Conservation (phyloP, 352 stramenopile species). For the Globisporangium cylindrosporum region DNA sequence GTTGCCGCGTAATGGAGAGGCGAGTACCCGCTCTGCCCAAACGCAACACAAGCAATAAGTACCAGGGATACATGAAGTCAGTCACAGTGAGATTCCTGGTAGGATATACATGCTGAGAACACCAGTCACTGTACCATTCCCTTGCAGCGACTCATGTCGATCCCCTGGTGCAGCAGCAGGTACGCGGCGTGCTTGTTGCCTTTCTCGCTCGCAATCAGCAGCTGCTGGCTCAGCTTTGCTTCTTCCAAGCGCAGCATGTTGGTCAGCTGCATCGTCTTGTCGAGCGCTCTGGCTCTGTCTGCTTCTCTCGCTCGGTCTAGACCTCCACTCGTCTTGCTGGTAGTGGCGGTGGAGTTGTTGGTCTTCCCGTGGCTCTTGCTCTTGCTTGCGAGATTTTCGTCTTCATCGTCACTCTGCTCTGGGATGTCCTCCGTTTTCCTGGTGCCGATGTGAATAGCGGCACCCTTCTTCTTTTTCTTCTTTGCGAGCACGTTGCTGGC, state of each 20-base stretch:
- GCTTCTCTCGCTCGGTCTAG: neutral
- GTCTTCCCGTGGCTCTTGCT: neutral
- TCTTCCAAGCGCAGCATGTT: slow-evolving; percentile 36
- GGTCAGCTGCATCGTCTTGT: slow-evolving; percentile 29
- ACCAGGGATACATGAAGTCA: neutral
- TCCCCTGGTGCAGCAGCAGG: slow-evolving; percentile 60
- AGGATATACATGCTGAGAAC: neutral
- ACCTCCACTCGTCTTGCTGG: neutral
- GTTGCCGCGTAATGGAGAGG: slow-evolving; percentile 70
- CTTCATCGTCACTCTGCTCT: slow-evolving; percentile 9
- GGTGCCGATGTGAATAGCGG: neutral
- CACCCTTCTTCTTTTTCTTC: slow-evolving; percentile 1
- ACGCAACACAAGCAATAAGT: slow-evolving; percentile 6
- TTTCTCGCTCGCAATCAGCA: slow-evolving; percentile 71
- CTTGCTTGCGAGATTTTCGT: neutral
- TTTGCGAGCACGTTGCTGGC: neutral
- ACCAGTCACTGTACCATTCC: slow-evolving; percentile 41
- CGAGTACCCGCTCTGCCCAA: slow-evolving; percentile 50
- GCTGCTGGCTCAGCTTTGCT: slow-evolving; percentile 49
- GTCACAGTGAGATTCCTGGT: neutral
- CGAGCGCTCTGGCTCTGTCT: slow-evolving; percentile 13
- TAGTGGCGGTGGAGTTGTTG: neutral
- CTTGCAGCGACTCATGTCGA: slow-evolving; percentile 53
- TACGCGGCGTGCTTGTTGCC: slow-evolving; percentile 64
- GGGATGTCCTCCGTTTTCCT: slow-evolving; percentile 7